Percentiles rank a stretch among this genome's conserved stretches.
Conservation (phyloP, 352 stramenopile species). For the Globisporangium cylindrosporum region DNA sequence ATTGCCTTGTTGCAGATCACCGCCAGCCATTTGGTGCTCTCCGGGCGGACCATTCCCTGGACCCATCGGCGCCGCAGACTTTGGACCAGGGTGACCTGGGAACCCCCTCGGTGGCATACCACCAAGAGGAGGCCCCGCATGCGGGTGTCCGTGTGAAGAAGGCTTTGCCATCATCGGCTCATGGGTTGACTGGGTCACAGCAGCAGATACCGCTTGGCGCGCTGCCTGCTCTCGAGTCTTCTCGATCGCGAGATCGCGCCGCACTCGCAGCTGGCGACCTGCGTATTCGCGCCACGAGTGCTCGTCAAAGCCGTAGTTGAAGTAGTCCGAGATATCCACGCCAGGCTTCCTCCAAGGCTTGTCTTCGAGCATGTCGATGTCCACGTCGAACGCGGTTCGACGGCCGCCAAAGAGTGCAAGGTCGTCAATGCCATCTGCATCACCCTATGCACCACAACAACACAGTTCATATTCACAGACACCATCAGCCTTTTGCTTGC, state of each 20-base stretch:
- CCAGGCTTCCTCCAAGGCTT: conserved; percentile 89
- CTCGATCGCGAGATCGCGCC: conserved; percentile 69
- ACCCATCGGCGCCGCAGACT: conserved; percentile 6
- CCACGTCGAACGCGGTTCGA: conserved; percentile 89
- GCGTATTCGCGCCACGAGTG: conserved; percentile 85
- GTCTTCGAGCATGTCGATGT: conserved; percentile 91
- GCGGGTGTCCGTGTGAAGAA: background rate
- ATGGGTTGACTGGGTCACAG: conserved; percentile 37
- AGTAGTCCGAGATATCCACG: conserved; percentile 92
- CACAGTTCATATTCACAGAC: background rate
- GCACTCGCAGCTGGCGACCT: conserved; percentile 63
- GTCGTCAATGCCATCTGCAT: conserved; percentile 57
- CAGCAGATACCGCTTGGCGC: conserved; percentile 62
- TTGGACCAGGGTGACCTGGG: conserved; percentile 5
- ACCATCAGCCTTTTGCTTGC: background rate
- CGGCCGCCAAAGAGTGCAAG: conserved; percentile 75
- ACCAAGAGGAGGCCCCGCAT: conserved; percentile 11
- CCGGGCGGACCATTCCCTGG: conserved; percentile 8
- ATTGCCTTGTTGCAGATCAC: conserved; percentile 12
- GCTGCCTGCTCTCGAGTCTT: conserved; percentile 78
- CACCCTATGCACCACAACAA: conserved; percentile 5
- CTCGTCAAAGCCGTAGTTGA: conserved; percentile 94
- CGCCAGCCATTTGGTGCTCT: background rate
- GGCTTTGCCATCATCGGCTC: conserved; percentile 18
- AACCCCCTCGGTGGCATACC: conserved; percentile 28